Percentiles rank a stretch among this genome's conserved stretches.
Conservation (phyloP, 441 rosid species). For the Viola pubescens region DNA sequence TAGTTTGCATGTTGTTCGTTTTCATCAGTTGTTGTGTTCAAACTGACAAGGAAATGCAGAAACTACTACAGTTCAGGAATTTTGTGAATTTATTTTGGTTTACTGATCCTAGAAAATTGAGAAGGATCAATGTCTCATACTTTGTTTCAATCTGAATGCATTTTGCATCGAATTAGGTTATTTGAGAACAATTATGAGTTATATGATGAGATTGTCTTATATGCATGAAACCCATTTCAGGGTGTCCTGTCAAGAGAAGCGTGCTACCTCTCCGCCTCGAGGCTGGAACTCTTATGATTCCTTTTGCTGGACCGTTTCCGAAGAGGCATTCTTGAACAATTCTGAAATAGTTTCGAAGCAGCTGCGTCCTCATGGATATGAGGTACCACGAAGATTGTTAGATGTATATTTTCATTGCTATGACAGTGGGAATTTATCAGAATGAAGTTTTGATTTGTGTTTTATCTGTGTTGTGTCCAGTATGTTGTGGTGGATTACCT, state of each 20-base stretch:
- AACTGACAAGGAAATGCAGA: too few relatives aligned
- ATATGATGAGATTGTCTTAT: background rate
- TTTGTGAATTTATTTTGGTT: too few relatives aligned
- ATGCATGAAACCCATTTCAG: conserved; percentile 25
- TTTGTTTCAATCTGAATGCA: too few relatives aligned
- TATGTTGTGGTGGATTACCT: conserved; percentile 93
- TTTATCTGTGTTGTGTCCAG: conserved; percentile 31
- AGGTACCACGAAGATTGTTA: conserved; percentile 34
- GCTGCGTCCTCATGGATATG: conserved; percentile 59
- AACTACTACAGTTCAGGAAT: too few relatives aligned
- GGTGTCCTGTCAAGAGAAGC: conserved; percentile 29
- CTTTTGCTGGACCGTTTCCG: conserved; percentile 78
- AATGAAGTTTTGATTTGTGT: background rate
- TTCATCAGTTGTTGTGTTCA: too few relatives aligned
- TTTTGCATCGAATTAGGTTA: too few relatives aligned
- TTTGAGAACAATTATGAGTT: too few relatives aligned
- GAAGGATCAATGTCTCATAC: too few relatives aligned
- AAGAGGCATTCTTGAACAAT: conserved; percentile 68
- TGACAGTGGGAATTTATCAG: background rate
- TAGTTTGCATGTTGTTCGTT: too few relatives aligned
- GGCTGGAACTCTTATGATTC: conserved; percentile 98
- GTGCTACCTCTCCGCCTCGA: conserved; percentile 71
- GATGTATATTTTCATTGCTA: background rate
- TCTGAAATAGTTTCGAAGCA: conserved; percentile 58
- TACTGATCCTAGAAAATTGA: too few relatives aligned